These are phyloP conservation scores for Wickerhamia fluorescens DNA, from an alignment of 805 yeast species.

Conservation along the genomic window DNA sequence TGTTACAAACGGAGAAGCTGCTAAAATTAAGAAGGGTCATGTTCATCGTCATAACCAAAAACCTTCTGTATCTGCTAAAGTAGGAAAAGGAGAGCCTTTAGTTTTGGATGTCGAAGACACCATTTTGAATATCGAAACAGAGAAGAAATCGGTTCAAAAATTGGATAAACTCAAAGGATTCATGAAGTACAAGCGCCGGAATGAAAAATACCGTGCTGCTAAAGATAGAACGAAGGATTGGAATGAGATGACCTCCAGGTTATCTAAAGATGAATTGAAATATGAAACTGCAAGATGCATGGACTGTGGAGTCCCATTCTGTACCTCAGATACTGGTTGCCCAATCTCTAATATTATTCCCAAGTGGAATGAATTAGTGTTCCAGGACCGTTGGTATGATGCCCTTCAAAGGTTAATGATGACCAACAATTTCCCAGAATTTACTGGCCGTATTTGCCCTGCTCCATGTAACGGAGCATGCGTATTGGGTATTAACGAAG, in stretches of 20 bases:
- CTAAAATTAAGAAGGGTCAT: constrained; percentile 47
- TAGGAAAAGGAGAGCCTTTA: constrained; percentile 58
- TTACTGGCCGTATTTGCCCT: constrained; percentile 96
- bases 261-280: constrained; percentile 79
- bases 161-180: constrained; percentile 84
- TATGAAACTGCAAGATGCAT: constrained; percentile 96
- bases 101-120: constrained; percentile 88
- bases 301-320: constrained; percentile 99
- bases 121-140: constrained; percentile 59
- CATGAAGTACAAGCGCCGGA: constrained; percentile 85
- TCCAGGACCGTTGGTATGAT: constrained; percentile 89
- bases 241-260: constrained; percentile 79
- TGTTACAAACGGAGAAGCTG: constrained; percentile 83
- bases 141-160: constrained; percentile 53
- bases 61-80: constrained; percentile 20
- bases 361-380: constrained; percentile 94
- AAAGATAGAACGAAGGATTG: constrained; percentile 78
- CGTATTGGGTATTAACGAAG: constrained; percentile 86
- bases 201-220: constrained; percentile 79
- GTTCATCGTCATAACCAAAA: too few relatives aligned
- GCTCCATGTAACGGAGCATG: constrained; percentile 98
- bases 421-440: constrained; percentile 98
- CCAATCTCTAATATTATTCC: constrained; percentile 97
- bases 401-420: constrained; percentile 86
- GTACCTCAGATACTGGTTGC: constrained; percentile 97